Evolutionary conservation across 164 flowering plant genomes (phyloP), one percentile per base, ranked within the genome.

Genomic region (Taxillus chinensis): DNA sequence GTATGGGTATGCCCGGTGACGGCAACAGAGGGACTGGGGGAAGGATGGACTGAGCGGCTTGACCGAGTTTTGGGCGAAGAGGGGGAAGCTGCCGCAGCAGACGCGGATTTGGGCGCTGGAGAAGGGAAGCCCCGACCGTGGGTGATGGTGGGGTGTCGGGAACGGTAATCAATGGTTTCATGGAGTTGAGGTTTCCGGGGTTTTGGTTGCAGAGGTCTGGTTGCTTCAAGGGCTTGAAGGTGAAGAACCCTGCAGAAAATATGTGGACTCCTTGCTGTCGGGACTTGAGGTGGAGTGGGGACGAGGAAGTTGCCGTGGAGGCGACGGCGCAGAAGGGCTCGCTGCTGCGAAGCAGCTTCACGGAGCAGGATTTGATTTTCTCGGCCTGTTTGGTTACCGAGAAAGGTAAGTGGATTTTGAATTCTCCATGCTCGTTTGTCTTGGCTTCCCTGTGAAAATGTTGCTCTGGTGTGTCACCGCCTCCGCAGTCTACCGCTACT

Each of bases 251-350:
- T 38, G 83, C 84, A 17, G 89, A 83, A 78, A 77, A 90, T 7
- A 83, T 71, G 63, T 82, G 82, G 6, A 62, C 70, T 57, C 86
- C 85, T 58, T 77, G 67, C 65, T 79, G 77, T 70, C 78, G 80
- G 15, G 87, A 80, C 69, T 81, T 81, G 62, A 83, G 81, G 60
- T 64, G 85, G 50, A 89, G 78, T 3, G 73, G 64, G 12, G 93
- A 76, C 5, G 93, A 75, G 4, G 91, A 81, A 50, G 78, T 72
- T 7, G 87, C 82, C 4, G 81, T 63, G 7, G 96, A 80, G 45
- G 92, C 87, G 67, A 85, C 82, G 3, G 89, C 71, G 61, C 96
- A 92, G 61, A 65, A 73, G 1, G 93, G 89, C 60, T 88, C 82
- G 45, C 79, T 85, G 83, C 89, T 85, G 53, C 69, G 86, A 14